Conservation (phyloP, 2,329 filamentous ascomycete genomes). For the Phialocephala sp. region DNA sequence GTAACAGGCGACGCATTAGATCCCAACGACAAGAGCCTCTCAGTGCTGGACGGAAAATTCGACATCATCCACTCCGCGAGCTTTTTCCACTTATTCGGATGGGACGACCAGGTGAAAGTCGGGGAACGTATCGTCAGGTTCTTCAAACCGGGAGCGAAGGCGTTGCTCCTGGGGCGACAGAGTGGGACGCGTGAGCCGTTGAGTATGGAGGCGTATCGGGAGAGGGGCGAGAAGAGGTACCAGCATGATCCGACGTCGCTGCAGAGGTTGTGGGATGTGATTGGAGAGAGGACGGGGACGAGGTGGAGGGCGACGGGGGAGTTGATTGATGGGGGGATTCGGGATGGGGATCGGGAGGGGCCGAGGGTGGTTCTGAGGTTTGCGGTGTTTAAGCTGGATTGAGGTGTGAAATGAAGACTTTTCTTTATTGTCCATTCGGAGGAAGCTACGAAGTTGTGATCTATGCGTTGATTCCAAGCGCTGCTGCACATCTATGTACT, state of each 20-base stretch:
- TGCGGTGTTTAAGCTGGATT: background rate
- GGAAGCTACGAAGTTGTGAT: no score
- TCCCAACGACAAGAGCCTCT: constrained; percentile 32
- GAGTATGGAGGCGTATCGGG: constrained; percentile 10
- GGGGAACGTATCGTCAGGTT: background rate
- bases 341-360: background rate
- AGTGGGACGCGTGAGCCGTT: constrained; percentile 16
- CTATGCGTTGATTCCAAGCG: no score
- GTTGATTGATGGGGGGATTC: background rate
- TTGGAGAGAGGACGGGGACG: constrained; percentile 34
- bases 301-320: constrained; percentile 32
- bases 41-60: constrained; percentile 43
- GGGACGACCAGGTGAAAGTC: constrained; percentile 42
- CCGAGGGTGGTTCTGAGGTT: background rate
- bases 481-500: no score
- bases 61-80: constrained; percentile 49
- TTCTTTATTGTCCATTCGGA: no score
- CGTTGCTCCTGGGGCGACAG: constrained; percentile 17
- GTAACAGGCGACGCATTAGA: constrained; percentile 44
- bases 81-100: constrained; percentile 52
- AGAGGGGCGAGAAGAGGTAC: constrained; percentile 11
- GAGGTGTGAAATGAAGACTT: background rate
- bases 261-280: constrained; percentile 30
- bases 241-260: constrained; percentile 30
- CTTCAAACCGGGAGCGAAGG: background rate